phyloP scores from a whole-genome alignment of 2,329 filamentous ascomycete species.

The Penicillium thymicola region DNA sequence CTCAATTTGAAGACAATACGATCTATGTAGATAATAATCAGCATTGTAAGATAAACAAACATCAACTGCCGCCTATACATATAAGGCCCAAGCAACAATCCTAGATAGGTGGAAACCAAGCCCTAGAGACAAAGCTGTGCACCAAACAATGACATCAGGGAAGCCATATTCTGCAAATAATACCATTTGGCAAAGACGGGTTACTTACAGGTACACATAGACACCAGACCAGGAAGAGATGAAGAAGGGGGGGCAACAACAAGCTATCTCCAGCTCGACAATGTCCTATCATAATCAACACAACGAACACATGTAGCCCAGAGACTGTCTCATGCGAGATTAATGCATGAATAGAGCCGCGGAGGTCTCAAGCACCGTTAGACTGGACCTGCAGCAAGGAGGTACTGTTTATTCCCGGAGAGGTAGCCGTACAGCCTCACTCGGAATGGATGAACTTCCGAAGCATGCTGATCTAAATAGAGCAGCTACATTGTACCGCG shows the following conservation, averaged over 20 bases:
- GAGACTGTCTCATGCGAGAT: background rate
- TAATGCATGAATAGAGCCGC: background rate
- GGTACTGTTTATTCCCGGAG: background rate
- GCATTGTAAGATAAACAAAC: too few relatives aligned
- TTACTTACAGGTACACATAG: too few relatives aligned
- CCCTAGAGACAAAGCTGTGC: too few relatives aligned
- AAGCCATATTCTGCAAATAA: background rate
- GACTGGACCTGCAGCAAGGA: background rate
- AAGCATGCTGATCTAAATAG: background rate
- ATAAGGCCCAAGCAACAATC: too few relatives aligned
- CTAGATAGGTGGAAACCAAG: background rate
- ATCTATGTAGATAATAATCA: background rate
- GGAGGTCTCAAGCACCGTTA: background rate
- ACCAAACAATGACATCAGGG: too few relatives aligned
- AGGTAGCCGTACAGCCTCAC: background rate
- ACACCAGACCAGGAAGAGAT: too few relatives aligned
- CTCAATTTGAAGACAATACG: too few relatives aligned
- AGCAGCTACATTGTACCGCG: background rate
- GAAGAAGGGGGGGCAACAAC: background rate
- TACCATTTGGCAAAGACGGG: too few relatives aligned
- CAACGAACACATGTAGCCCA: background rate
- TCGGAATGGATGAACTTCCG: background rate
- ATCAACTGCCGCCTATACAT: background rate
- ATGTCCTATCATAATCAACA: background rate
- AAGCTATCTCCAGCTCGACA: background rate